Evolutionary conservation across 2,329 filamentous ascomycete genomes (phyloP).

Genomic region (Clonostachys solani): DNA sequence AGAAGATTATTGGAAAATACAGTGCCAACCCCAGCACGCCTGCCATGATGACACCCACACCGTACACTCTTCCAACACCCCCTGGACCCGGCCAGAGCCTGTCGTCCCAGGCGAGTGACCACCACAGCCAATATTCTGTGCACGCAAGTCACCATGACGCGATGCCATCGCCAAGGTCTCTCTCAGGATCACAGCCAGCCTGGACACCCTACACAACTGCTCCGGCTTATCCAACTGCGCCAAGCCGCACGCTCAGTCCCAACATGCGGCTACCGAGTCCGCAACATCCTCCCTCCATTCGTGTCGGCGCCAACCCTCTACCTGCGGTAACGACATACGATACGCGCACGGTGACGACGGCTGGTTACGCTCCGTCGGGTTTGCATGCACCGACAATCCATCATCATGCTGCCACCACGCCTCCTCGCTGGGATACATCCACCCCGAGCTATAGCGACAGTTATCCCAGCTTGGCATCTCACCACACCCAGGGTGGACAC

Average conservation of each 20-base stretch:
- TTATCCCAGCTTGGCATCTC: conserved; percentile 32
- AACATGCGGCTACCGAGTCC: conserved; percentile 26
- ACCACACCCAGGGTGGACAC: conserved; percentile 20
- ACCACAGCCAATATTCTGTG: conserved; percentile 32
- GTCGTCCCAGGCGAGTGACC: conserved; percentile 18
- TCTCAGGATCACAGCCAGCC: conserved; percentile 39
- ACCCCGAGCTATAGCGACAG: conserved; percentile 29
- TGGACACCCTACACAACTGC: conserved; percentile 40
- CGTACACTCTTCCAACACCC: conserved; percentile 43
- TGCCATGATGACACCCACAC: conserved; percentile 27
- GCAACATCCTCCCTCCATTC: conserved; percentile 23
- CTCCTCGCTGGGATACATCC: conserved; percentile 34
- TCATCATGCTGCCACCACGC: conserved; percentile 27
- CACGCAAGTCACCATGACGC: conserved; percentile 40
- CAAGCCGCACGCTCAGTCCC: conserved; percentile 36
- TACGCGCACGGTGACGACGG: conserved; percentile 18
- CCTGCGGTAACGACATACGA: conserved; percentile 35
- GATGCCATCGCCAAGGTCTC: conserved; percentile 47
- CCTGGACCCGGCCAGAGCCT: conserved; percentile 26
- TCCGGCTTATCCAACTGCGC: conserved; percentile 22
- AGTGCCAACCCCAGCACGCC: conserved; percentile 42
- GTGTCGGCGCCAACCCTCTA: conserved; percentile 28
- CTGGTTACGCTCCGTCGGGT: conserved; percentile 32
- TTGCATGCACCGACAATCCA: conserved; percentile 33
- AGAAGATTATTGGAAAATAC: conserved; percentile 99